These are phyloP conservation scores for Exophiala dermatitidis DNA, from an alignment of 2,329 filamentous ascomycete genomes.

Conservation along the genomic window DNA sequence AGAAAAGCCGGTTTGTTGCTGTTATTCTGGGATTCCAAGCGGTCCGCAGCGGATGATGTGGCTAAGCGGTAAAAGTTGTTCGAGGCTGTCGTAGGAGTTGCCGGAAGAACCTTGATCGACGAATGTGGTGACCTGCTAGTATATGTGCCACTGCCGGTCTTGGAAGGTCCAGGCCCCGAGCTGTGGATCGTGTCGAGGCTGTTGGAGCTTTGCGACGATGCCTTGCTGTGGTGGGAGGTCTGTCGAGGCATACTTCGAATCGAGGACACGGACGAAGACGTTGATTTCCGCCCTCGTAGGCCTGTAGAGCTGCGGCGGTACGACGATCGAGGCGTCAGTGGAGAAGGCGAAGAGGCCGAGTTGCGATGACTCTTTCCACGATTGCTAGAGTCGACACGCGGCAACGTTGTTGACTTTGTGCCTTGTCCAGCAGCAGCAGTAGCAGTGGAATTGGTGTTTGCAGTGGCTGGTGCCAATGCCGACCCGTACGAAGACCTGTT, in stretches of 20 bases:
- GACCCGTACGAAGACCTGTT: conserved; percentile 21
- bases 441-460: conserved; percentile 12
- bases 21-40: too few species aligned
- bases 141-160: conserved; percentile 44
- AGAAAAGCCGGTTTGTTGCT: too few species aligned
- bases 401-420: conserved; percentile 19
- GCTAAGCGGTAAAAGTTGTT: conserved; percentile 67
- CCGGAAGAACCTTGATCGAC: conserved; percentile 90
- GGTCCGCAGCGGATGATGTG: conserved; percentile 34
- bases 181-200: conserved; percentile 62
- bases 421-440: background rate
- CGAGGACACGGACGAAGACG: conserved; percentile 88
- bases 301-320: conserved; percentile 77
- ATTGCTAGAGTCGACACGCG: conserved; percentile 13
- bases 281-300: conserved; percentile 85
- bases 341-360: conserved; percentile 70
- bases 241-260: conserved; percentile 86
- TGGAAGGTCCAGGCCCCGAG: conserved; percentile 46
- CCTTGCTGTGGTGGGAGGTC: conserved; percentile 77
- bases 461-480: conserved; percentile 20
- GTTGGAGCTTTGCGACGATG: conserved; percentile 82
- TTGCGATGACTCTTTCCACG: conserved; percentile 46
- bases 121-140: conserved; percentile 68
- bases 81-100: conserved; percentile 81
- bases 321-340: conserved; percentile 78